Conservation (phyloP, 129 eudicot genomes). For the Lactuca saligna region DNA sequence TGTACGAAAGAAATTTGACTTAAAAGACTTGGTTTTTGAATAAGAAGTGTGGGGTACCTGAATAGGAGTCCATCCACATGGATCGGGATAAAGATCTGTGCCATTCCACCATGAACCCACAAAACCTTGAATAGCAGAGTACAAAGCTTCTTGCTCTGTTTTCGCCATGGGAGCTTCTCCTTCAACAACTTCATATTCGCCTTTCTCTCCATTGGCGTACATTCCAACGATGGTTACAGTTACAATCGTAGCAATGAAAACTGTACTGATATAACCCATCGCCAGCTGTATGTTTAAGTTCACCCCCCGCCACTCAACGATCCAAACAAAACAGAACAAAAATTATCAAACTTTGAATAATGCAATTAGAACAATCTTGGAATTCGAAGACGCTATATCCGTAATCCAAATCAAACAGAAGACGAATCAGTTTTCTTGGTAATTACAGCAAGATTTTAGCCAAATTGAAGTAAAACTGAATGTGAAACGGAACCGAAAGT, state of each 20-base stretch:
- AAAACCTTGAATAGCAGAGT: conserved; percentile 68
- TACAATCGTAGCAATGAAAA: conserved; percentile 25
- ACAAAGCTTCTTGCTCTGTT: conserved; percentile 64
- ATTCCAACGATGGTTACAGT: conserved; percentile 20
- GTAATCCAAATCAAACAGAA: background rate
- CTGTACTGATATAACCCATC: conserved; percentile 18
- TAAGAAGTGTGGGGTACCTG: conserved; percentile 41
- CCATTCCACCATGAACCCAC: conserved; percentile 86
- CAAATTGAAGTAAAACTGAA: background rate
- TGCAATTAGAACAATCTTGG: background rate
- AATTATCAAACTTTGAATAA: background rate
- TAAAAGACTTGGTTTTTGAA: background rate
- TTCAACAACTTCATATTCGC: conserved; percentile 28
- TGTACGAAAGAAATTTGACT: background rate
- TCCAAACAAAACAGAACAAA: conserved; percentile 10
- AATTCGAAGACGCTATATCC: background rate
- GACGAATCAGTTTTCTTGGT: background rate
- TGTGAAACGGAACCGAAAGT: conserved; percentile 3
- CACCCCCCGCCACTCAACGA: background rate
- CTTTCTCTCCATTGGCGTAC: conserved; percentile 37
- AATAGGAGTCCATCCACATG: conserved; percentile 96
- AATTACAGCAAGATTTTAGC: background rate
- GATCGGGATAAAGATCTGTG: conserved; percentile 86
- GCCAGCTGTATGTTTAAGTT: conserved; percentile 1
- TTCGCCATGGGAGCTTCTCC: conserved; percentile 61